Conservation (phyloP, 345 rosid genomes). For the Lepidium sativum region DNA sequence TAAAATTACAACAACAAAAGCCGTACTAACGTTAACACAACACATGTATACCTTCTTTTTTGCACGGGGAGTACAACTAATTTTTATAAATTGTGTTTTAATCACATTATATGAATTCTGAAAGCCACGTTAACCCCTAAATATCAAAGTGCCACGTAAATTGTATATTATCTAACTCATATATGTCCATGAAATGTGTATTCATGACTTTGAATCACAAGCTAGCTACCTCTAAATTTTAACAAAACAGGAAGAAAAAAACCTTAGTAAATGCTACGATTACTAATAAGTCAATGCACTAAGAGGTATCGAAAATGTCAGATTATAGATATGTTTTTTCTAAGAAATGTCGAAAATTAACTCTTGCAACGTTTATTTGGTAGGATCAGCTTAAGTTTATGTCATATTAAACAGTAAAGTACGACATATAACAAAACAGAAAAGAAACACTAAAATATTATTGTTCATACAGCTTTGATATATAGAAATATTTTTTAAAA, state of each 20-base stretch:
- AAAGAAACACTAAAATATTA: background rate
- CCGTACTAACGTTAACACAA: conserved; percentile 22
- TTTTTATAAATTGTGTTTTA: background rate
- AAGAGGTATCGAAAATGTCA: background rate
- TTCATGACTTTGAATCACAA: background rate
- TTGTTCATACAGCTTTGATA: background rate
- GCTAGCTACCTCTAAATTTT: background rate
- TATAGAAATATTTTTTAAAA: background rate
- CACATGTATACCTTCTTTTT: conserved; percentile 16
- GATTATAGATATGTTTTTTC: background rate
- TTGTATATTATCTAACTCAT: background rate
- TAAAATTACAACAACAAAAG: background rate
- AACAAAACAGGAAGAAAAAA: too few species aligned
- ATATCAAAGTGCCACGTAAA: background rate
- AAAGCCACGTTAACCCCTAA: conserved; percentile 17
- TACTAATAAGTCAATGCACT: background rate
- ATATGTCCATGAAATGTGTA: background rate
- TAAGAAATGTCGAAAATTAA: background rate
- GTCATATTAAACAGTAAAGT: background rate
- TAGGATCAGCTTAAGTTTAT: background rate
- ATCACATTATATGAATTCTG: background rate
- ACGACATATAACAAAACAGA: background rate
- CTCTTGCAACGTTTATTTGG: background rate
- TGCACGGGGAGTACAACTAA: conserved; percentile 11
- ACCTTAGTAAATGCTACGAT: background rate